Base-by-base conservation (phyloP, 345 rosid genomes). In the Populus ilicifolia region DNA sequence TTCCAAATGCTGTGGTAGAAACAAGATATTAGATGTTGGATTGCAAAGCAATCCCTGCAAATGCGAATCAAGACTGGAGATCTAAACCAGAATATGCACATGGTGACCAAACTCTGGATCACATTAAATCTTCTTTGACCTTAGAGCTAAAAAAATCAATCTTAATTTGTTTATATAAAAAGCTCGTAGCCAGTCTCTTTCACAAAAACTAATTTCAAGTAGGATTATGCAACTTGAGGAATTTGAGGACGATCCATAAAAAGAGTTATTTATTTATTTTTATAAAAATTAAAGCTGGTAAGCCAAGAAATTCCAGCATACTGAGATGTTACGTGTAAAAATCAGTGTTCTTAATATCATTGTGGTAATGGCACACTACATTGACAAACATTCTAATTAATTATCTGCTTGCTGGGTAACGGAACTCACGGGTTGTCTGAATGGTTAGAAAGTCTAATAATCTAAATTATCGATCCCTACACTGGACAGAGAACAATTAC, bases 1-100 rank as follows among this genome's bases (percentile, higher is more conserved):
- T 85, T 93, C 93, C 89, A 92, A 80, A 71, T 85, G 92, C 98
- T 92, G 92, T 39, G 69, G 16, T 71, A 79, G 29, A 29, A 20
- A 59, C 1, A 59, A 18, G 25, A 17, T 2, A 11, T 73, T n/a
- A 52, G 38, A 63, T 48, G 29, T 5, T 69, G 30, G 27, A 33
- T 77, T 54, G 59, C 25, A 67, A n/a, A n/a, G 6, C 35, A 20
- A 27, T 27, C 23, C 36, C 10, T 29, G 10, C 25, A 5, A 30
- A 6, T 27, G 65, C 25, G 9, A 36, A 18, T 10, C 39, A 54
- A 18, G 16, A 18, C 12, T 16, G 52, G 36, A 35, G 38, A 77
- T 59, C 33, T 2, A 43, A 33, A 70, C 64, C 35, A 23, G 29
- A 46, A 50, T 7, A 41, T 23, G 33, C 67, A 50, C 43, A 54